Evolutionary conservation across 192 early-diverging fungal genomes (phyloP), one percentile per base, ranked within the genome.

Genomic region (Anaeromyces robustus): DNA sequence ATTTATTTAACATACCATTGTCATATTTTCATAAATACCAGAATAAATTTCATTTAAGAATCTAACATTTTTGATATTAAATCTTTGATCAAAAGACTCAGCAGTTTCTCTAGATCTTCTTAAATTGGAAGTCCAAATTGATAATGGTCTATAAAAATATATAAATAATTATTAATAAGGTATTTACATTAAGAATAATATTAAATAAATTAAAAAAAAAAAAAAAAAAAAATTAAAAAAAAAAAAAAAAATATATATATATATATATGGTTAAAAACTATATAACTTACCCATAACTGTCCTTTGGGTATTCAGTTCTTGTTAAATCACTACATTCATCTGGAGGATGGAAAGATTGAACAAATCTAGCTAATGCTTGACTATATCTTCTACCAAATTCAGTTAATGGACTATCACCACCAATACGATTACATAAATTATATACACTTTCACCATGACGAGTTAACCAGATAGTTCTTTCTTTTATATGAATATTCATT

Each of bases 41-140:
- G 96, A 92, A 83, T 96, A 96, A 59, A 99, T 97, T 83, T 99
- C 96, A 85, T 96, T 96, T 37, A 99, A 87, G 68, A 92, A 90
- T 59, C 93, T 86, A 77, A 94, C 91, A 82, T 93, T 89, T 84
- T 91, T 77, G 16, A 82, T 29, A 28, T 30, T 77, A 68, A 80
- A 77, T 77, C 79, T 87, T n/a, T 91, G 88, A 80, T 94, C 92
- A 89, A 98, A 94, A 37, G 87, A 82, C 80, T 93, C 94, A 16
- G 89, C 95, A 1, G 95, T 97, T 81, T 95, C 91, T 81, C 94
- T 91, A 6, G 96, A 91, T 28, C 97, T 86, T 82, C 88, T 86
- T 34, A 99, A 86, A 87, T 94, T 96, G 30, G 92, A 94, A 16
- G 96, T 99, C 95, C 96, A 98, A 13, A 96, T 86, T 80, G 85